These are phyloP conservation scores for Croton laevigatus DNA, from an alignment of 441 rosid species.

Conservation along the genomic window DNA sequence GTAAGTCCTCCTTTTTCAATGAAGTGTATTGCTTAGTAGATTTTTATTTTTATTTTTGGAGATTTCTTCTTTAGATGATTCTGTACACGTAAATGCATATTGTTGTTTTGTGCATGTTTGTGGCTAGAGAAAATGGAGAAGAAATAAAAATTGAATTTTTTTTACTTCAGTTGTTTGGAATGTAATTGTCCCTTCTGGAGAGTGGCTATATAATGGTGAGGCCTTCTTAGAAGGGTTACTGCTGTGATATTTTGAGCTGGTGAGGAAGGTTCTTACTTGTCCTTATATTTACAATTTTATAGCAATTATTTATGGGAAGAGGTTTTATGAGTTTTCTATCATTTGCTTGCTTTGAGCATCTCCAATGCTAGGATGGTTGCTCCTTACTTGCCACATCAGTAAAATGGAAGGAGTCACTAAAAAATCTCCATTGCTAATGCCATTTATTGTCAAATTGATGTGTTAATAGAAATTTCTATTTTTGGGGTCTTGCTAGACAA, in stretches of 20 bases:
- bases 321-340: background rate
- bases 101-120: background rate
- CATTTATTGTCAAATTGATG: too few species aligned
- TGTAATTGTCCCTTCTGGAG: background rate
- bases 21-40: too few species aligned
- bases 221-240: background rate
- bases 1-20: conserved; percentile 25
- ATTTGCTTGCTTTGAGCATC: background rate
- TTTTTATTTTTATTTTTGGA: background rate
- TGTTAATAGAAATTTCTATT: too few species aligned
- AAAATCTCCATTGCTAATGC: too few species aligned
- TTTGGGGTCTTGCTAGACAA: too few species aligned
- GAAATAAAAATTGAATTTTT: background rate
- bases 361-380: too few species aligned
- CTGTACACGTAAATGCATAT: background rate
- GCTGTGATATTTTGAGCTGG: background rate
- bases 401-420: too few species aligned
- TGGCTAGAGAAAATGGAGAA: background rate
- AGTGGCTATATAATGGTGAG: background rate
- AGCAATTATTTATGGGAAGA: background rate
- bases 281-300: background rate
- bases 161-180: background rate
- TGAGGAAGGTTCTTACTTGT: background rate
- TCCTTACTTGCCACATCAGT: too few species aligned
- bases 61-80: background rate